Percentiles rank a stretch among this genome's conserved stretches.
Evolutionary conservation across 2,329 filamentous ascomycete species (phyloP).

Genomic region (Xylaria digitata): DNA sequence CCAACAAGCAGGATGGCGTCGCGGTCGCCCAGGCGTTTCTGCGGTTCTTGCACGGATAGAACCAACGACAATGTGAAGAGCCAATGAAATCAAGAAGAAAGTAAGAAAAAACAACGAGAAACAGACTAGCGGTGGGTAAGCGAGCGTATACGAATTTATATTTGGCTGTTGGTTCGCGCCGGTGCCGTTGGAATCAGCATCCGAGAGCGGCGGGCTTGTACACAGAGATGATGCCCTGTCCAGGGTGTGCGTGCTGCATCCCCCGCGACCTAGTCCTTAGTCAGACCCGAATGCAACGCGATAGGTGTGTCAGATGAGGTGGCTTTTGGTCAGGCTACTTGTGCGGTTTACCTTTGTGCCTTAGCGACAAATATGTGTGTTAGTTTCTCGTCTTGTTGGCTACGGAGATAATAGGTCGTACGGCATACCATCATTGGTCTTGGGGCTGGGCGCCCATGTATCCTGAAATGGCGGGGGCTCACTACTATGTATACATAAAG

Average conservation of each 20-base stretch:
- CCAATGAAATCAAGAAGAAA: not conserved
- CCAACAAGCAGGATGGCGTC: slow-evolving; percentile 81
- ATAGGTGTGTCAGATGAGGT: slow-evolving; percentile 15
- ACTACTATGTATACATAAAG: too few species aligned
- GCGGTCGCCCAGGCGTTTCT: slow-evolving; percentile 78
- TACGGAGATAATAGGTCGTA: slow-evolving; percentile 17
- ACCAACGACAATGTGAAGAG: not conserved
- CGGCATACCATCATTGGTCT: slow-evolving; percentile 1
- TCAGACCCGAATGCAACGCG: slow-evolving; percentile 38
- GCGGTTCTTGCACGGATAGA: slow-evolving; percentile 74
- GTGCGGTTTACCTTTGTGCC: not conserved
- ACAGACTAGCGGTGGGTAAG: slow-evolving; percentile 16
- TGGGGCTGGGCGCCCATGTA: slow-evolving; percentile 1
- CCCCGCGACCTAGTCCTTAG: slow-evolving; percentile 34
- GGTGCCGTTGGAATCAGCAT: slow-evolving; percentile 9
- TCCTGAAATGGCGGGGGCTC: not conserved
- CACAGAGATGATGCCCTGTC: slow-evolving; percentile 9
- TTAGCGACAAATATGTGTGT: slow-evolving; percentile 16
- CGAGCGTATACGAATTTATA: slow-evolving; percentile 27
- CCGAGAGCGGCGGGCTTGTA: slow-evolving; percentile 21
- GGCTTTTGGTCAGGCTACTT: slow-evolving; percentile 16
- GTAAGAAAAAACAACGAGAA: not conserved
- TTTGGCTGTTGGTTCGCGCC: slow-evolving; percentile 6
- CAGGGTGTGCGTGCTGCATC: slow-evolving; percentile 11
- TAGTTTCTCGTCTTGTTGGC: slow-evolving; percentile 18